Evolutionary conservation across 2,329 filamentous ascomycete genomes (phyloP).

Genomic region (Aureobasidium sp.): DNA sequence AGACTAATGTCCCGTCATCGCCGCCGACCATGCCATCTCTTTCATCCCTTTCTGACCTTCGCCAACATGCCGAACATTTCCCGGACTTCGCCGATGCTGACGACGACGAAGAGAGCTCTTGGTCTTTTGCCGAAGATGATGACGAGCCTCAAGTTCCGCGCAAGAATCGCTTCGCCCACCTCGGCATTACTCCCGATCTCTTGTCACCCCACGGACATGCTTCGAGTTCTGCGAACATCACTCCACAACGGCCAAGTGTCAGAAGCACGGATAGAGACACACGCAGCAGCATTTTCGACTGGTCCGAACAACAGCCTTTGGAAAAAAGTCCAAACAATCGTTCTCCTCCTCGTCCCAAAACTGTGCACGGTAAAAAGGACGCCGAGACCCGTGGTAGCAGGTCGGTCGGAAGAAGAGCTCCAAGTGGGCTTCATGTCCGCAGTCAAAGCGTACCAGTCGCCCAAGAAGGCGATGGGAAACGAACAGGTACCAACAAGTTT

Average conservation of each 20-base stretch:
- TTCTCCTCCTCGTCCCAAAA: conserved; percentile 60
- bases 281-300: conserved; percentile 68
- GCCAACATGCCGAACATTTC: conserved; percentile 2
- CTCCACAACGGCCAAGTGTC: conserved; percentile 31
- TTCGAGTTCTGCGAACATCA: conserved; percentile 30
- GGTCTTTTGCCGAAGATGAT: conserved; percentile 33
- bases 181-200: conserved; percentile 7
- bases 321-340: conserved; percentile 56
- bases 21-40: conserved; percentile 39
- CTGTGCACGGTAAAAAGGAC: conserved; percentile 70
- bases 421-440: conserved; percentile 63
- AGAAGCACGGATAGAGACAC: conserved; percentile 36
- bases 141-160: background rate
- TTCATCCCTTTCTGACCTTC: conserved; percentile 33
- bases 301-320: conserved; percentile 59
- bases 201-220: conserved; percentile 21
- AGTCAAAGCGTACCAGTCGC: conserved; percentile 73
- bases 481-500: conserved; percentile 62
- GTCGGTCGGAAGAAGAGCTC: conserved; percentile 57
- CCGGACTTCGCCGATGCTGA: conserved; percentile 29
- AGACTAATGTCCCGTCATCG: conserved; percentile 36
- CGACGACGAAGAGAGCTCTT: conserved; percentile 26
- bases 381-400: conserved; percentile 64
- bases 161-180: conserved; percentile 10
- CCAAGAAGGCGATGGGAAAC: conserved; percentile 50